These are phyloP conservation scores for Diaporthe australafricana DNA, from an alignment of 2,329 filamentous ascomycete species.

Conservation along the genomic window DNA sequence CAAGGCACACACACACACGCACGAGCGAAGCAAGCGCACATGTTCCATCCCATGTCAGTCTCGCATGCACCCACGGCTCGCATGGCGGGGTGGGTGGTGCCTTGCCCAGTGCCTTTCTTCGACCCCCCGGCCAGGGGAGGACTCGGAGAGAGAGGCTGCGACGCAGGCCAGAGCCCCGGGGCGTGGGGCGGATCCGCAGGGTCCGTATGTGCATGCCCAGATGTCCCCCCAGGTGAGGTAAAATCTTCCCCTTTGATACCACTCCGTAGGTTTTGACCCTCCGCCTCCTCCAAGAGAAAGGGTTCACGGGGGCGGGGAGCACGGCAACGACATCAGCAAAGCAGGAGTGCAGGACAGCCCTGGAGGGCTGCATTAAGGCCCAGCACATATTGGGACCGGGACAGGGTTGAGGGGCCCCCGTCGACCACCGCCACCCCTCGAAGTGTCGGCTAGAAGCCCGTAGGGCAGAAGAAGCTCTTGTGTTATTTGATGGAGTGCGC, in stretches of 20 bases:
- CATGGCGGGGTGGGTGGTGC: too few species aligned
- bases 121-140: too few species aligned
- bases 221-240: too few species aligned
- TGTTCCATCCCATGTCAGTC: slow-evolving; percentile 8
- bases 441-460: slow-evolving; percentile 11
- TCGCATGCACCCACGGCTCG: background rate
- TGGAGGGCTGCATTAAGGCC: background rate
- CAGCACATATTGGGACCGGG: background rate
- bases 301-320: too few species aligned
- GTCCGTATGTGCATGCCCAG: background rate
- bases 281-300: too few species aligned
- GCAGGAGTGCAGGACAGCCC: background rate
- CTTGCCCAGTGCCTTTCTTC: background rate
- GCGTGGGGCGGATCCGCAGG: background rate
- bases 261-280: slow-evolving; percentile 1
- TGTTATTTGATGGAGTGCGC: background rate
- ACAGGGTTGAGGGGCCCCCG: background rate
- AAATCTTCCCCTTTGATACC: background rate
- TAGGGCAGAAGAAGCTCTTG: slow-evolving; percentile 24
- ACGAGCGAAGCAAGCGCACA: background rate
- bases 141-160: too few species aligned
- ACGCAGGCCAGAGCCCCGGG: background rate
- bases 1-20: background rate
- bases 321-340: too few species aligned
- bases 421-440: too few species aligned